Base-by-base conservation (phyloP, 176 grass and related monocot species). In the Chrysopogon serrulatus region DNA sequence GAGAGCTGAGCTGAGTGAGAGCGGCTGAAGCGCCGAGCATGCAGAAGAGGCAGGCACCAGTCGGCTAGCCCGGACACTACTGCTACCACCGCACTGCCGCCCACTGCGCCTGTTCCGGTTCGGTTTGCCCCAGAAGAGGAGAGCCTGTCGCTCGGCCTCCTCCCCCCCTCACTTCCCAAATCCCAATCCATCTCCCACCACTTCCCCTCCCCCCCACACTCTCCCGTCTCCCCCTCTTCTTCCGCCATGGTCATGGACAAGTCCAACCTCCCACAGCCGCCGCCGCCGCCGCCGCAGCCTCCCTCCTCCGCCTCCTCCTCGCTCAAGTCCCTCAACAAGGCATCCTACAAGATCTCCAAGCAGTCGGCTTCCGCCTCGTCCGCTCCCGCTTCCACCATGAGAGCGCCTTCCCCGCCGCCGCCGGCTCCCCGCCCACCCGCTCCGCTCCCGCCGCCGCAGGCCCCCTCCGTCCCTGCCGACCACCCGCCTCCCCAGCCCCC, bases 271-370 rank as follows among this genome's bases (percentile, higher is more conserved):
- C 81, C 81, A 12, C 84, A 71, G 1, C 47, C 86, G 70, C 34
- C 34, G 34, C 34, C 34, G 34, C 78, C 28, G 16, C 71, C 81
- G 0, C 66, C 76, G 0, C 35, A 83, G 26, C 68, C 79, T 10
- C 12, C 65, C 33, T 0, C 73, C 26, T 3, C 79, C 61, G 41
- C 81, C 83, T 39, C 88, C 47, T 59, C 82, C 78, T 78, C 91
- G 7, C 83, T 96, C 54, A 93, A 85, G 75, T 83, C 88, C 45
- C 91, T 96, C 75, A 96, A 93, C 83, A 96, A 89, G 66, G 35
- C 94, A n/a, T 96, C 94, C 74, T 94, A 93, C 91, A 97, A 97
- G 90, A 97, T 97, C 94, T 94, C 94, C 28, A 97, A 94, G 84
- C 91, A 77, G 45, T 60, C 84, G 7, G 70, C 85, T 1, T 70